Conservation (phyloP, 2,329 filamentous ascomycete genomes). For the Lasiodiplodia hormozganensis region DNA sequence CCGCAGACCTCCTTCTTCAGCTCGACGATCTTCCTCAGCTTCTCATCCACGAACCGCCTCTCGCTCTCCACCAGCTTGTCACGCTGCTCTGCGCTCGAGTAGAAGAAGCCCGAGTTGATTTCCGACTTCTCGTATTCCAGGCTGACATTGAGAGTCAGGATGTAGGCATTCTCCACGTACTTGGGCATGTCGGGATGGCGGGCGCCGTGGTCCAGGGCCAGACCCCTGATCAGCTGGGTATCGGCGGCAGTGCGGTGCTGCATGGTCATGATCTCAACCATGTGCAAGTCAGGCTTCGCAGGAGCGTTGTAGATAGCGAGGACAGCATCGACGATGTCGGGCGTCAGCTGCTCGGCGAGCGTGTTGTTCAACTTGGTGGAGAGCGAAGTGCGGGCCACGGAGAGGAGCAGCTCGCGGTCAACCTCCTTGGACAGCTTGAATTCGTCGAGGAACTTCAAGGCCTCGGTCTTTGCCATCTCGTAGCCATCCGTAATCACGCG, state of each 20-base stretch:
- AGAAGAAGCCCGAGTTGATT: slow-evolving; percentile 99
- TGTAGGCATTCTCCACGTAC: slow-evolving; percentile 91
- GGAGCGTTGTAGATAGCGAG: slow-evolving; percentile 90
- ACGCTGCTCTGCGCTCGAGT: slow-evolving; percentile 93
- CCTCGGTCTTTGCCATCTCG: slow-evolving; percentile 92
- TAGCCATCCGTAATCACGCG: slow-evolving; percentile 97
- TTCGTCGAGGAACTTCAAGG: slow-evolving; percentile 90
- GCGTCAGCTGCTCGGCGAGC: slow-evolving; percentile 88
- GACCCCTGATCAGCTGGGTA: slow-evolving; percentile 91
- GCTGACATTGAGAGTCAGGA: slow-evolving; percentile 94
- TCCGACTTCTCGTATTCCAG: slow-evolving; percentile 99
- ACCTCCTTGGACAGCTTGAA: slow-evolving; percentile 92
- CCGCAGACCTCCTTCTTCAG: slow-evolving; percentile 98
- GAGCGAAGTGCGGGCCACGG: slow-evolving; percentile 90
- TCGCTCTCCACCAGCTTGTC: slow-evolving; percentile 99
- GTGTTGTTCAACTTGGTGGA: slow-evolving; percentile 92
- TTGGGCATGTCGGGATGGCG: slow-evolving; percentile 99
- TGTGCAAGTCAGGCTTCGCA: slow-evolving; percentile 94
- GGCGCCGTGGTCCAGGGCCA: slow-evolving; percentile 93
- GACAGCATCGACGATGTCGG: slow-evolving; percentile 94
- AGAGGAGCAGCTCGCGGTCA: slow-evolving; percentile 91
- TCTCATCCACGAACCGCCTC: slow-evolving; percentile 92
- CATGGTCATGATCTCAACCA: slow-evolving; percentile 99
- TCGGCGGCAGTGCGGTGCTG: slow-evolving; percentile 96
- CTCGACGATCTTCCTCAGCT: slow-evolving; percentile 96